These are phyloP conservation scores for Strobilomyces confusus DNA, from an alignment of 768 basidiomycete genomes.

Conservation along the genomic window DNA sequence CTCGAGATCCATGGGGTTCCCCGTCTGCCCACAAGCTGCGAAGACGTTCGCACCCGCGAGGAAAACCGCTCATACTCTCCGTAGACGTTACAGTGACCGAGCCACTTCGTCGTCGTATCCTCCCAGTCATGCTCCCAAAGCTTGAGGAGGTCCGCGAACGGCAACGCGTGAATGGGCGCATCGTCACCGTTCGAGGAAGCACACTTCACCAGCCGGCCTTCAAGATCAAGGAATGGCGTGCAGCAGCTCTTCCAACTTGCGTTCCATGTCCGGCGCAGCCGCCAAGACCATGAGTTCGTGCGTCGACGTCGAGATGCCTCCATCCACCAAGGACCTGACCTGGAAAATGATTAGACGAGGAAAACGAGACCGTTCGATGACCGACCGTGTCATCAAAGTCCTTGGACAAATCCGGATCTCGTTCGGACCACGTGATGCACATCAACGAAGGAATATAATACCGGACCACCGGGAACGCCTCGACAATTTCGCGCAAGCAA, in stretches of 20 bases:
- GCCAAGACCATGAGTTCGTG: constrained; percentile 50
- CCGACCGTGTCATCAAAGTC: constrained; percentile 64
- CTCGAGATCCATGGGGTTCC: too few species aligned
- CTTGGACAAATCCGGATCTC: constrained; percentile 33
- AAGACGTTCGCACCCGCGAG: too few species aligned
- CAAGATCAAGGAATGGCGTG: constrained; percentile 43
- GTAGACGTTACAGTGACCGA: constrained; percentile 25
- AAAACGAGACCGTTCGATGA: neutral
- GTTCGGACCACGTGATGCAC: constrained; percentile 57
- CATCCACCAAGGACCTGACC: constrained; percentile 47
- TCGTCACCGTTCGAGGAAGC: constrained; percentile 44
- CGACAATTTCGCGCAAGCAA: constrained; percentile 61
- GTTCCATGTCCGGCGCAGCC: constrained; percentile 53
- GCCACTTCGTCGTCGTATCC: constrained; percentile 16
- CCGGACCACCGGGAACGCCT: constrained; percentile 48
- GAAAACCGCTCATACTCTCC: constrained; percentile 44
- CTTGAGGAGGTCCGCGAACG: constrained; percentile 24
- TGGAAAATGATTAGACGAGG: constrained; percentile 23
- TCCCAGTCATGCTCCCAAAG: constrained; percentile 25
- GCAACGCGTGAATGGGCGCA: neutral
- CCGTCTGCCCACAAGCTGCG: too few species aligned
- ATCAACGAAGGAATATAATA: constrained; percentile 63
- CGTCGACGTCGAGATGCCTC: constrained; percentile 38
- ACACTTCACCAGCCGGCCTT: constrained; percentile 51
- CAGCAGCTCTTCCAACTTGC: constrained; percentile 45